phyloP scores from a whole-genome alignment of 352 stramenopile species.

The Phytopythium oedochilum region DNA sequence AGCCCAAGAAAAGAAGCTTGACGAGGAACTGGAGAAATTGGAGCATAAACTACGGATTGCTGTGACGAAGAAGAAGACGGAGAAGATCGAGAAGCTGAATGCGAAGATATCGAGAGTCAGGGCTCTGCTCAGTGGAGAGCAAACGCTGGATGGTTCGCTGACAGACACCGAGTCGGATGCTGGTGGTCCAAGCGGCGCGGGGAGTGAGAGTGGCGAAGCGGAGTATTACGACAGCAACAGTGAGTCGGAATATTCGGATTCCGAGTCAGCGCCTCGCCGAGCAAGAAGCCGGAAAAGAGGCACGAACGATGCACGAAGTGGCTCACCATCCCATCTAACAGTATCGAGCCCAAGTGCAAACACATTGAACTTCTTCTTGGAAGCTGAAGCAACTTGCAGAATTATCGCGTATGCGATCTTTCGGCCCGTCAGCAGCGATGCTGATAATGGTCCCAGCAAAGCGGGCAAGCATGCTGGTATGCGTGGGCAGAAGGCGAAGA shows the following conservation, averaged over 20 bases:
- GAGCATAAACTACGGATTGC: conserved; percentile 88
- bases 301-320: conserved; percentile 16
- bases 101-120: conserved; percentile 77
- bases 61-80: conserved; percentile 86
- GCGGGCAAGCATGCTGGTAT: conserved; percentile 15
- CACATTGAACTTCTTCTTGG: conserved; percentile 75
- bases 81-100: conserved; percentile 86
- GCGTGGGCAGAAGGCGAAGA: conserved; percentile 64
- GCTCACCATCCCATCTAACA: conserved; percentile 13
- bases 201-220: conserved; percentile 18
- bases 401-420: conserved; percentile 82
- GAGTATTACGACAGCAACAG: conserved; percentile 85
- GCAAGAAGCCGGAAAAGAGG: conserved; percentile 21
- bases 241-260: conserved; percentile 82
- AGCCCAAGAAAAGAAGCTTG: conserved; percentile 87
- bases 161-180: conserved; percentile 37
- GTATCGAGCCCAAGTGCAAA: conserved; percentile 36
- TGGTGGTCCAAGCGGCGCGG: conserved; percentile 18
- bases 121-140: conserved; percentile 72
- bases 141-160: conserved; percentile 40
- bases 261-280: conserved; percentile 37
- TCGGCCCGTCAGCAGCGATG: conserved; percentile 28
- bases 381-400: conserved; percentile 75
- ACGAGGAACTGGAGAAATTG: conserved; percentile 88
- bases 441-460: conserved; percentile 11